These are phyloP conservation scores for peach (Prunus persica) DNA, from an alignment of 306 rosid species.

Conservation along the genomic window DNA sequence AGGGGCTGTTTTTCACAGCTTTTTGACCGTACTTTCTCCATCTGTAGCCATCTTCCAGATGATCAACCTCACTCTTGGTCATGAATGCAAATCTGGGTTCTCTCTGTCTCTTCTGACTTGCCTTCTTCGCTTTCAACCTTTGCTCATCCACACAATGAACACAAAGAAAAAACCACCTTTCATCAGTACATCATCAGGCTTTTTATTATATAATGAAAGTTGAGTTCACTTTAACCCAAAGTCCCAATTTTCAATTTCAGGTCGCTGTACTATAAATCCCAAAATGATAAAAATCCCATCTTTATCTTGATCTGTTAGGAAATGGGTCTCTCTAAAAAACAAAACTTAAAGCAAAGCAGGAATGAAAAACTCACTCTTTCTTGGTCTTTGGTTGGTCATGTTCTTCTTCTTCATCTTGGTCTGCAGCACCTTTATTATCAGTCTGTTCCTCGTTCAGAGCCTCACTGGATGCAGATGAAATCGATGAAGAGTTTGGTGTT, in stretches of 20 bases:
- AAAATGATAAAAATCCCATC: conserved; percentile 1
- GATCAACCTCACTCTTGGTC: conserved; percentile 99
- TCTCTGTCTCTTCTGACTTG: conserved; percentile 70
- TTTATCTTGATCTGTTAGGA: conserved; percentile 7
- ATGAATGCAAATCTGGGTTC: conserved; percentile 90
- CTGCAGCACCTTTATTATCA: conserved; percentile 18
- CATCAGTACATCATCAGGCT: background rate
- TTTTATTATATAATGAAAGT: background rate
- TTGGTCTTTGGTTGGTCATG: conserved; percentile 32
- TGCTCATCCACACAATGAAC: conserved; percentile 13
- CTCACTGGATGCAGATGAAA: conserved; percentile 74
- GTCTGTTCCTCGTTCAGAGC: conserved; percentile 53
- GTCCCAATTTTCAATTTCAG: background rate
- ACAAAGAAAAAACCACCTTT: conserved; percentile 11
- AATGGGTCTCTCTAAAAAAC: conserved; percentile 5
- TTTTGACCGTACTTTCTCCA: conserved; percentile 99
- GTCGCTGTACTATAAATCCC: background rate
- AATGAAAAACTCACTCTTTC: conserved; percentile 49
- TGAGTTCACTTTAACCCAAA: background rate
- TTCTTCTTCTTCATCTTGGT: conserved; percentile 20
- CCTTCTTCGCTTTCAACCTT: conserved; percentile 78
- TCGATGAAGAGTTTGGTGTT: conserved; percentile 84
- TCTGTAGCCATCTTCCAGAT: conserved; percentile 97
- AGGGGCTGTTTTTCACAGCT: conserved; percentile 93
- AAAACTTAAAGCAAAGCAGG: background rate